These are phyloP conservation scores for Euphorbia corollata DNA, from an alignment of 441 rosid species.

Conservation along the genomic window DNA sequence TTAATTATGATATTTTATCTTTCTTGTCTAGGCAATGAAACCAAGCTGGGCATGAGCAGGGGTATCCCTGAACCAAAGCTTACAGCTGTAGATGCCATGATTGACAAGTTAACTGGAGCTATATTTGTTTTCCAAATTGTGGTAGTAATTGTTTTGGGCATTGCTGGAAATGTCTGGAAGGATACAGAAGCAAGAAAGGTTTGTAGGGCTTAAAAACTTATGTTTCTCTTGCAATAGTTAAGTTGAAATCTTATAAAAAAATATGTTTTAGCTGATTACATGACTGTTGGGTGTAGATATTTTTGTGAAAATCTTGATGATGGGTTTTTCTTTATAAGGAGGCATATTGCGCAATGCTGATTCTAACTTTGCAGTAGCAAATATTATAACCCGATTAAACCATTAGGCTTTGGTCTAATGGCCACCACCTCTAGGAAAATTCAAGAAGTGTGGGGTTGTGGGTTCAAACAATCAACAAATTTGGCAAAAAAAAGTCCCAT, in stretches of 20 bases:
- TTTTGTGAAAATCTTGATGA: no score
- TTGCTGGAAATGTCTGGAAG: conserved; percentile 98
- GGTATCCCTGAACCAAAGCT: conserved; percentile 98
- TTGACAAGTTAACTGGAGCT: conserved; percentile 97
- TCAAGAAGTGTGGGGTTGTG: no score
- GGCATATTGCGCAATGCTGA: no score
- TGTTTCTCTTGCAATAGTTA: conserved; percentile 8
- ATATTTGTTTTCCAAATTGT: conserved; percentile 96
- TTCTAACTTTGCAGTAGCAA: no score
- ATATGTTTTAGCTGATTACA: conserved; percentile 3
- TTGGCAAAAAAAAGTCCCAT: no score
- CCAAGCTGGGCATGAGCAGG: conserved; percentile 96
- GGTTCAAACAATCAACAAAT: no score
- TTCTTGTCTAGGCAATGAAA: conserved; percentile 68
- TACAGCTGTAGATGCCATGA: conserved; percentile 99
- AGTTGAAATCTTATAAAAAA: conserved; percentile 8
- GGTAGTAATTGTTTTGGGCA: conserved; percentile 85
- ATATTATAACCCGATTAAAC: neutral
- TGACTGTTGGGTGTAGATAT: neutral
- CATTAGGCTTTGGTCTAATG: no score
- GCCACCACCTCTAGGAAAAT: no score
- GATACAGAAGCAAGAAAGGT: conserved; percentile 98
- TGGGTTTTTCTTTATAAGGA: no score
- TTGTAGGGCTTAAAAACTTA: conserved; percentile 22
- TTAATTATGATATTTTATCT: neutral